Base-by-base conservation (phyloP, 257 asterid genomes). In the Paraleonurus japonicus region DNA sequence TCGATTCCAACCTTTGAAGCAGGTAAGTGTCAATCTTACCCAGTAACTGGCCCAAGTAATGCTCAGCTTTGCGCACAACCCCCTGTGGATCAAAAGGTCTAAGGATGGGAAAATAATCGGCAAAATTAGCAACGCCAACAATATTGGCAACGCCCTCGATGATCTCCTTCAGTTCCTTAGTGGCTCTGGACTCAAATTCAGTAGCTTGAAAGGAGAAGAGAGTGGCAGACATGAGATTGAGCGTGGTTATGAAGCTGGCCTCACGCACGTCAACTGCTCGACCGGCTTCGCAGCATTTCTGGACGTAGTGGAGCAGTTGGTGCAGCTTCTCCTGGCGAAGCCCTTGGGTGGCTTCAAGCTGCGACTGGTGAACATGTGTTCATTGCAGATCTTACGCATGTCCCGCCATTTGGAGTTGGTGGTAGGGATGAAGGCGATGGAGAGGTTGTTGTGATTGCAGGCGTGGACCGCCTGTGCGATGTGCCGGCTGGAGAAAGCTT, bases 211-310 rank as follows among this genome's bases (percentile, higher is more conserved):
- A 26, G 0, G 87, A 83, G 54, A 83, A 80, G 1, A 83, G 70
- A 0, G 81, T 74, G 68, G n/a, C 60, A 3, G 85, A 80, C 74
- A 80, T 69, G 19, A 80, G 67, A 28, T 80, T 83, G 11, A 80
- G 58, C 8, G 81, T 75, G 2, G 85, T 83, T 0, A 67, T 43
- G 7, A 80, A 83, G 30, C 71, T 65, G 12, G 76, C 79, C 1
- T 70, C 78, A 0, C 76, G 80, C 7, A 83, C 50, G 11, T 80
- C 73, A 15, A 84, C 70, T 2, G 54, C 51, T 24, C 33, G 48
- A 0, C 82, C 70, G 4, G 1, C n/a, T n/a, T n/a, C 53, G 30
- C 73, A 41, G 16, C 75, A 60, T 37, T 71, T 35, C 10, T 45
- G 22, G 7, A 80, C 66, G 33, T 68, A 65, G 7, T 58, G 67